Evolutionary conservation across 306 rosid species (phyloP).

Genomic region (Astragalus membranaceus): DNA sequence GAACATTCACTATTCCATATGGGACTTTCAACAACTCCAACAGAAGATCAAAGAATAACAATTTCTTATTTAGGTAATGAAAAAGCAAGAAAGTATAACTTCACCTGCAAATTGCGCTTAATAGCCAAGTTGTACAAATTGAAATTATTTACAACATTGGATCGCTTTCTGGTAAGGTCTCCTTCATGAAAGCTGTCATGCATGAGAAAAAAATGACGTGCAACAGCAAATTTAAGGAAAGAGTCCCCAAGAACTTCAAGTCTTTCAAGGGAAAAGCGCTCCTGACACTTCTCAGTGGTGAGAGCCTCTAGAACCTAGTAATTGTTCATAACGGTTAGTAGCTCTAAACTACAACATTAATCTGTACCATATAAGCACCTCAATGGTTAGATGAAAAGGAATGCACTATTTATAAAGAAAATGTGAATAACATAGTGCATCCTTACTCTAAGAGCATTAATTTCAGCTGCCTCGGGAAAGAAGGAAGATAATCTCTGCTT

Average conservation of each 20-base stretch:
- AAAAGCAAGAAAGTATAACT: slow-evolving; percentile 8
- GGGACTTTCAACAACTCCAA: not conserved
- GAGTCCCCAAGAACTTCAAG: slow-evolving; percentile 96
- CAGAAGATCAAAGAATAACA: not conserved
- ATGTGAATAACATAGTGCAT: slow-evolving; percentile 3
- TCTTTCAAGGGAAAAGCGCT: slow-evolving; percentile 89
- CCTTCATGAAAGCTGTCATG: slow-evolving; percentile 78
- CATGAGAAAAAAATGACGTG: slow-evolving; percentile 67
- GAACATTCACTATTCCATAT: no score
- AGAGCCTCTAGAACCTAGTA: slow-evolving; percentile 83
- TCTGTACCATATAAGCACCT: slow-evolving; percentile 2
- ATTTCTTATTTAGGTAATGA: not conserved
- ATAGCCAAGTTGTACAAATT: slow-evolving; percentile 75
- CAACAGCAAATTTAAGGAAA: slow-evolving; percentile 85
- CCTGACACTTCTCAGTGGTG: slow-evolving; percentile 93
- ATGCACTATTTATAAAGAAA: not conserved
- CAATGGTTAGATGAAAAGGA: slow-evolving; percentile 2
- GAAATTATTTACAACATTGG: slow-evolving; percentile 63
- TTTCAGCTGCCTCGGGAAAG: slow-evolving; percentile 73
- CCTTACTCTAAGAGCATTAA: slow-evolving; percentile 63
- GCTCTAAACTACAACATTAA: slow-evolving; percentile 6
- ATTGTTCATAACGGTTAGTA: slow-evolving; percentile 23
- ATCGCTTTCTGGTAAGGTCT: slow-evolving; percentile 68
- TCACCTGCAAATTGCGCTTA: slow-evolving; percentile 75
- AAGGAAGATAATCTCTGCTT: slow-evolving; percentile 44